phyloP scores from a whole-genome alignment of 768 basidiomycete species.

The Exidia glandulosa region DNA sequence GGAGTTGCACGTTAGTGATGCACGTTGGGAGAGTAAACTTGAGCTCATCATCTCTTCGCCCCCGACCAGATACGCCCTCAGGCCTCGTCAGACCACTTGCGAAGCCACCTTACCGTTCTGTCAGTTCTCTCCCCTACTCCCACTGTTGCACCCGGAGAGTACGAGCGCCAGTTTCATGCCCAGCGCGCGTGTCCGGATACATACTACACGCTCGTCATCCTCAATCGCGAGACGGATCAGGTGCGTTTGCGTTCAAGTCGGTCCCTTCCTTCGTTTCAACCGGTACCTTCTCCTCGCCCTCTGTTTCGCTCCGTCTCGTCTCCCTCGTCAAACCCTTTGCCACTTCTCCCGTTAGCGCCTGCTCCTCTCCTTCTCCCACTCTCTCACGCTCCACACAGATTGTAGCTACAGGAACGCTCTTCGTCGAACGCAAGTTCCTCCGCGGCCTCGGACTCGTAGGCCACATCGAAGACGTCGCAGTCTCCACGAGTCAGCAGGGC shows the following conservation, averaged over 20 bases:
- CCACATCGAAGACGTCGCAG: slow-evolving; percentile 97
- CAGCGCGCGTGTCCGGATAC: slow-evolving; percentile 40
- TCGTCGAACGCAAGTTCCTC: slow-evolving; percentile 93
- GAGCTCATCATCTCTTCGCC: background rate
- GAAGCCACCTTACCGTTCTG: slow-evolving; percentile 77
- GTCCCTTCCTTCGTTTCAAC: no score
- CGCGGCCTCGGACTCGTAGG: slow-evolving; percentile 77
- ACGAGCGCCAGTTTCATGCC: slow-evolving; percentile 58
- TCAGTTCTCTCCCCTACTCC: slow-evolving; percentile 57
- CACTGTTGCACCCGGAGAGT: slow-evolving; percentile 54
- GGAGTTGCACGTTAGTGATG: slow-evolving; percentile 40
- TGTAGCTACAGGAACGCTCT: slow-evolving; percentile 74
- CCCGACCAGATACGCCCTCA: slow-evolving; percentile 73
- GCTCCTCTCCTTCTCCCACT: no score
- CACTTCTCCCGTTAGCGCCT: no score
- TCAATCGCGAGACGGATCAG: slow-evolving; percentile 56
- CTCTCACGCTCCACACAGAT: slow-evolving; percentile 37
- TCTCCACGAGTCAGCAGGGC: slow-evolving; percentile 82
- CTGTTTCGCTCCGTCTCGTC: no score
- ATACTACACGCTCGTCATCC: slow-evolving; percentile 80
- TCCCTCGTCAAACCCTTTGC: no score
- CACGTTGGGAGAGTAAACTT: no score
- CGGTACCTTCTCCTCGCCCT: no score
- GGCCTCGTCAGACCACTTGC: slow-evolving; percentile 70
- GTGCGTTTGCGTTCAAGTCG: no score